A percentile compares a stretch with the other conserved stretches of the same genome.
Conservation (phyloP, 1,284 basidiomycete species). For the Trichosporon asahii region DNA sequence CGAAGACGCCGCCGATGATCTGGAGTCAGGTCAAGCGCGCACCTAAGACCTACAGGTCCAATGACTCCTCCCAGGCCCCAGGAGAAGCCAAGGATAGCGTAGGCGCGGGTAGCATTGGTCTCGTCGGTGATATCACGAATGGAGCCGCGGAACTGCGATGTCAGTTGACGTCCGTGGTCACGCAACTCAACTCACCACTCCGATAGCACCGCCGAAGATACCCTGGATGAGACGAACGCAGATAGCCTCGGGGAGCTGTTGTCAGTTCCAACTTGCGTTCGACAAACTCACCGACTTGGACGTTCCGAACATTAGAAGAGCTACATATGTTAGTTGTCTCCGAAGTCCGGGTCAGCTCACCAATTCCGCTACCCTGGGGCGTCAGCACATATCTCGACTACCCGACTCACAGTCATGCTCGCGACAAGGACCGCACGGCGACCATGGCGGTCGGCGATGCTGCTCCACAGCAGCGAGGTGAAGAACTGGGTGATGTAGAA, state of each 20-base stretch:
- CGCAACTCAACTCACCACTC: slow-evolving; percentile 62
- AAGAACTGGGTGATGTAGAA: slow-evolving; percentile 66
- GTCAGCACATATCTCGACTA: slow-evolving; percentile 18
- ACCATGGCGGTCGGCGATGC: slow-evolving; percentile 87
- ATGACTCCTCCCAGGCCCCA: slow-evolving; percentile 85
- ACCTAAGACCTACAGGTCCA: slow-evolving; percentile 36
- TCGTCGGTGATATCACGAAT: slow-evolving; percentile 74
- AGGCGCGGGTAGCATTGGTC: slow-evolving; percentile 88
- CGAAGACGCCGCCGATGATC: slow-evolving; percentile 81
- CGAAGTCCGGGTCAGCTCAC: slow-evolving; percentile 15
- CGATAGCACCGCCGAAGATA: slow-evolving; percentile 90
- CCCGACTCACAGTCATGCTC: slow-evolving; percentile 77
- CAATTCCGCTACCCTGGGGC: slow-evolving; percentile 42
- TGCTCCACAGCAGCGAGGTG: slow-evolving; percentile 89
- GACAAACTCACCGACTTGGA: slow-evolving; percentile 58
- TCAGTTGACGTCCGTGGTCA: slow-evolving; percentile 13
- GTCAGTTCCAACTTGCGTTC: not conserved
- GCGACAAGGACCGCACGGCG: slow-evolving; percentile 77
- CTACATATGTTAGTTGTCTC: slow-evolving; percentile 23
- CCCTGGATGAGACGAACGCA: slow-evolving; percentile 87
- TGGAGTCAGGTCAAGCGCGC: slow-evolving; percentile 12
- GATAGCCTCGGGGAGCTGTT: slow-evolving; percentile 70
- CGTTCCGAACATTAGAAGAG: slow-evolving; percentile 76
- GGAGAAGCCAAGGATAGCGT: slow-evolving; percentile 88
- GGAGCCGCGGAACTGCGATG: slow-evolving; percentile 62